Conservation (phyloP, 2,329 filamentous ascomycete species). For the Zymoseptoria crescenta region DNA sequence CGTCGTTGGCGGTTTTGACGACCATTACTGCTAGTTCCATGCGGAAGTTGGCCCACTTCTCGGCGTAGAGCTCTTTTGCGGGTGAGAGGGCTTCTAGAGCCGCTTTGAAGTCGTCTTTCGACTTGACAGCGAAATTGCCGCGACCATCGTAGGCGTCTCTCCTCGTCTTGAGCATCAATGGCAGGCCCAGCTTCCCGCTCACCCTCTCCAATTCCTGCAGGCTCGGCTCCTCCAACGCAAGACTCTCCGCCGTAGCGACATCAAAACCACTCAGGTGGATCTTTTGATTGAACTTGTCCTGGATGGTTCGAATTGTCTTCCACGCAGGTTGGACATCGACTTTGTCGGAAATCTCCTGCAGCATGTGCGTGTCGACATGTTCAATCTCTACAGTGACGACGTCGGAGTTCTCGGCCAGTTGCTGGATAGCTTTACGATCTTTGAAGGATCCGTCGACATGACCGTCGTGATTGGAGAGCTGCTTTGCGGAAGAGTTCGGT, state of each 20-base stretch:
- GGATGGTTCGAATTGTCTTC: constrained; percentile 78
- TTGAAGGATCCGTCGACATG: constrained; percentile 87
- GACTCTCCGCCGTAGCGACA: constrained; percentile 65
- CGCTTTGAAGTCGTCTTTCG: constrained; percentile 51
- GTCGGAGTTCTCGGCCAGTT: constrained; percentile 69
- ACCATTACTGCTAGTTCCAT: constrained; percentile 93
- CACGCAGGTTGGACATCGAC: constrained; percentile 68
- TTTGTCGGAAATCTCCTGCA: constrained; percentile 71
- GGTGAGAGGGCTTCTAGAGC: constrained; percentile 62
- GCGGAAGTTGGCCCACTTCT: constrained; percentile 79
- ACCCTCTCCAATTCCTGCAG: constrained; percentile 56
- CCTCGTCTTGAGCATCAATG: constrained; percentile 86
- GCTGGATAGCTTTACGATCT: constrained; percentile 66
- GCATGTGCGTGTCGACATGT: constrained; percentile 81
- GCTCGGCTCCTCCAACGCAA: constrained; percentile 55
- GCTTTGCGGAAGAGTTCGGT: constrained; percentile 70
- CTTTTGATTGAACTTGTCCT: constrained; percentile 91
- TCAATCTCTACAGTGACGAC: constrained; percentile 91
- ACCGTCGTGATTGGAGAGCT: constrained; percentile 65
- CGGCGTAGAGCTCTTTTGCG: constrained; percentile 68
- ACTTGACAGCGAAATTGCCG: constrained; percentile 60
- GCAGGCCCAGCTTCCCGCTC: constrained; percentile 62
- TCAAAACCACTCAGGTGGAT: constrained; percentile 61
- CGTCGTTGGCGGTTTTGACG: constrained; percentile 70
- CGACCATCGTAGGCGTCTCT: constrained; percentile 91